Evolutionary conservation across 2,329 filamentous ascomycete species (phyloP).

Genomic region (Phaeosphaeriaceae sp.): DNA sequence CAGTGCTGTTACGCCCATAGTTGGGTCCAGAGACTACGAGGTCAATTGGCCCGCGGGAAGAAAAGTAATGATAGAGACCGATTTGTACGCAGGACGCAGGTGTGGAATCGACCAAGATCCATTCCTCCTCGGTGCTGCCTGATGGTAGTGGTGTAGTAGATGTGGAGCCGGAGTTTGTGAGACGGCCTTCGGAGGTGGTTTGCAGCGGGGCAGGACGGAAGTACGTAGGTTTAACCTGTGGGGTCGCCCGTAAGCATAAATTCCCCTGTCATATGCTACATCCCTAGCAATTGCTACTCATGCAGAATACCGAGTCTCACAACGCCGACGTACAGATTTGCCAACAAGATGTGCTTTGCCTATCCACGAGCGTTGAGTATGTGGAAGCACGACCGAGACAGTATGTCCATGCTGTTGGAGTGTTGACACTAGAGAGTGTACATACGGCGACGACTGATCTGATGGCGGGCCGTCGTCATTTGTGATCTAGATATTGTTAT

Average conservation of each 20-base stretch:
- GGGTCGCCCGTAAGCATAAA: neutral
- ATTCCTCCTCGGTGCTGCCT: conserved; percentile 50
- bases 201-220: conserved; percentile 72
- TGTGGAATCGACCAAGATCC: conserved; percentile 58
- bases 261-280: neutral
- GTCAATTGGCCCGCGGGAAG: conserved; percentile 52
- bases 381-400: conserved; percentile 90
- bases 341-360: conserved; percentile 97
- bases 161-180: conserved; percentile 48
- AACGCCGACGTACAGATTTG: conserved; percentile 61
- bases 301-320: too few relatives aligned
- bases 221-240: conserved; percentile 73
- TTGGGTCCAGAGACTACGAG: conserved; percentile 59
- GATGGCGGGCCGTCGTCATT: conserved; percentile 62
- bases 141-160: conserved; percentile 41
- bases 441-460: conserved; percentile 56
- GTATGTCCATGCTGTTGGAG: conserved; percentile 72
- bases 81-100: conserved; percentile 59
- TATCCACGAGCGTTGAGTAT: conserved; percentile 96
- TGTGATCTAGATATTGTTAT: conserved; percentile 48
- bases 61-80: conserved; percentile 56
- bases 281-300: neutral
- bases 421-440: conserved; percentile 53
- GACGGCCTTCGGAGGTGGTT: conserved; percentile 35
- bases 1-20: conserved; percentile 58